These are phyloP conservation scores for Daldinia caldariorum DNA, from an alignment of 495 filamentous ascomycete species.

Conservation along the genomic window DNA sequence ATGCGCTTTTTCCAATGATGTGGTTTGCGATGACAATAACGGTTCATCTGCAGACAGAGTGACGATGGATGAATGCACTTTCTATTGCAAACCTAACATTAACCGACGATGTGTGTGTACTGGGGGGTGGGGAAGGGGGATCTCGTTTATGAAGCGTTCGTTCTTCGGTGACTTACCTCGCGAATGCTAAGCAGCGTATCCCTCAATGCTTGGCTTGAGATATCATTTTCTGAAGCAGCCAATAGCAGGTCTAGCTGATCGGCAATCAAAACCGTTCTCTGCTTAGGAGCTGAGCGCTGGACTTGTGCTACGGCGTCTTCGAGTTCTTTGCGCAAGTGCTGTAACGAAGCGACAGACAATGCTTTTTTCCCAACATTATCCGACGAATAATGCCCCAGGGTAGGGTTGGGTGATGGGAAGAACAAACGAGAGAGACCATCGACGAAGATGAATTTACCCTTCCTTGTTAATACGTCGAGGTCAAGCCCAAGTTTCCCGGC, in stretches of 20 bases:
- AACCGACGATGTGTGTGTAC: constrained; percentile 15
- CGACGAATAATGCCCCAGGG: constrained; percentile 11
- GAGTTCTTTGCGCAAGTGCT: constrained; percentile 33
- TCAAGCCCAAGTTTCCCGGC: constrained; percentile 75
- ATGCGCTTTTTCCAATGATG: constrained; percentile 76
- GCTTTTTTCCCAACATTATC: constrained; percentile 20
- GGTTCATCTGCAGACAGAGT: constrained; percentile 76
- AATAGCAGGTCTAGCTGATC: constrained; percentile 67
- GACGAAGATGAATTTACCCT: constrained; percentile 72
- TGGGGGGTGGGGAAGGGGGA: neutral
- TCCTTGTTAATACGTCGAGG: constrained; percentile 65
- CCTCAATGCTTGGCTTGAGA: constrained; percentile 43
- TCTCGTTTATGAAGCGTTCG: neutral
- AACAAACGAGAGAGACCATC: constrained; percentile 72
- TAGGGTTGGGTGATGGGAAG: constrained; percentile 16
- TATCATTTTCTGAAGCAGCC: constrained; percentile 53
- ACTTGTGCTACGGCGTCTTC: constrained; percentile 38
- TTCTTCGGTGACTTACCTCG: constrained; percentile 57
- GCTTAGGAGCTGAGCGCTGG: constrained; percentile 26
- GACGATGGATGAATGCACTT: constrained; percentile 69
- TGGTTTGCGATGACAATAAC: constrained; percentile 65
- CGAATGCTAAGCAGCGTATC: constrained; percentile 61
- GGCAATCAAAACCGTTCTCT: constrained; percentile 56
- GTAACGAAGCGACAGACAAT: constrained; percentile 29
- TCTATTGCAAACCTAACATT: constrained; percentile 47